Conservation (phyloP, 2,329 filamentous ascomycete genomes). For the Monosporascus sp. region DNA sequence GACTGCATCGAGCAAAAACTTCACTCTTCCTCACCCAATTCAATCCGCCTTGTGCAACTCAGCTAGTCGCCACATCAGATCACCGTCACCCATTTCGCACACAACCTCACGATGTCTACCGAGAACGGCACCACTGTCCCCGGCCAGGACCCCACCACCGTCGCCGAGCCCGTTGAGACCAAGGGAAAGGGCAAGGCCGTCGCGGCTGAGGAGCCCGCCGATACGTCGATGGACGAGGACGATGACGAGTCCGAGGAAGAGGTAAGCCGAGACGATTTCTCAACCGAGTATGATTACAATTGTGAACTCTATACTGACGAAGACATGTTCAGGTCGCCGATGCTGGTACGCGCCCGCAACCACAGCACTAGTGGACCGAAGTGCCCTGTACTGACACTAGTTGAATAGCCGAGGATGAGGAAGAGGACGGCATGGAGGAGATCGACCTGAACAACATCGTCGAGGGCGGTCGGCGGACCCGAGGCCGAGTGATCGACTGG, state of each 20-base stretch:
- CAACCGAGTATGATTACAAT: too few species aligned
- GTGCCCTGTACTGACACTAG: conserved; percentile 5
- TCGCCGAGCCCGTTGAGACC: conserved; percentile 42
- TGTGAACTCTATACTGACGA: too few species aligned
- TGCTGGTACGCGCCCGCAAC: conserved; percentile 16
- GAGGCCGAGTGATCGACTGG: conserved; percentile 89
- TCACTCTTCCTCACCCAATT: conserved; percentile 1
- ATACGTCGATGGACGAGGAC: conserved; percentile 69
- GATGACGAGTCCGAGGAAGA: conserved; percentile 61
- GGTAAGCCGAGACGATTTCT: conserved; percentile 35
- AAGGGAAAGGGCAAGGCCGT: conserved; percentile 88
- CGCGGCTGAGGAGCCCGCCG: conserved; percentile 47
- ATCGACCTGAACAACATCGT: conserved; percentile 91
- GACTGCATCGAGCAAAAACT: conserved; percentile 8
- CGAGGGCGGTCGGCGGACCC: conserved; percentile 71
- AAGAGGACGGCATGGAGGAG: conserved; percentile 80
- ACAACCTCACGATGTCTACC: conserved; percentile 38
- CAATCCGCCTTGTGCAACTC: not conserved
- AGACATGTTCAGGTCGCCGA: conserved; percentile 11
- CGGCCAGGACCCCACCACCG: conserved; percentile 35
- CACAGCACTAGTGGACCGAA: not conserved
- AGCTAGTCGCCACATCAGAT: conserved; percentile 2
- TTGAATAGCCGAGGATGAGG: conserved; percentile 57
- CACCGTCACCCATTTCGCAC: not conserved
- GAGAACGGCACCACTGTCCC: conserved; percentile 45